Base-by-base conservation (phyloP, 768 basidiomycete genomes). In the Saitozyma podzolica region DNA sequence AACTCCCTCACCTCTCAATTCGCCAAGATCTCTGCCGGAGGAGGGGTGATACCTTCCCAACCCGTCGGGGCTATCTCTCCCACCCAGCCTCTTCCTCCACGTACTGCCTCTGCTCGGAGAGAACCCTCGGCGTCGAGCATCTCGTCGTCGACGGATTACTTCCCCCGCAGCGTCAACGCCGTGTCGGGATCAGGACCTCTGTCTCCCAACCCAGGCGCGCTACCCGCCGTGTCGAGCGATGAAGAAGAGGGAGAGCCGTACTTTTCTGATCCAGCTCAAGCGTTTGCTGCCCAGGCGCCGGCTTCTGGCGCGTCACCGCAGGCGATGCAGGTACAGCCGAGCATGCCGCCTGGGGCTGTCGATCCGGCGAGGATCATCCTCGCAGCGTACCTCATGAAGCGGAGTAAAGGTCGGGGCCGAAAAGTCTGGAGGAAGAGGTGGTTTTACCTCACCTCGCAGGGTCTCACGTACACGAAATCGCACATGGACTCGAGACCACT, bases 401-500 rank as follows among this genome's bases (percentile, higher is more conserved):
- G 72, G 45, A 67, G 66, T 45, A 93, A 92, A 78, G 93, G 92
- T 37, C 88, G 88, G 50, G 92, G 94, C 69, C 86, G 95, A 74
- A 88, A 90, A 71, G 91, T 87, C 68, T 99, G 96, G 96, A 85
- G 92, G 60, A 98, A 99, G 80, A 82, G 96, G 39, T 98, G 94
- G 95, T 98, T 99, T 72, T 87, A 91, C 43, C 82, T 99, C n/a
- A 92, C 88, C 45, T 87, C 87, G 45, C 91, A 92, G 72, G 89
- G 87, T 74, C 81, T 99, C 57, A 81, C 91, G 42, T 99, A 99
- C 81, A 88, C 87, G 9, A 87, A 87, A 54, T 93, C 89, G 77
- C 96, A 99, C 82, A 98, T 98, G 93, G 95, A 97, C 79, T 87
- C 89, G 45, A 92, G 89, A 82, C 85, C 89, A 7, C 91, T 94